Conservation (phyloP, 225 moss, liverwort and hornwort genomes). For the Ulota crispa region DNA sequence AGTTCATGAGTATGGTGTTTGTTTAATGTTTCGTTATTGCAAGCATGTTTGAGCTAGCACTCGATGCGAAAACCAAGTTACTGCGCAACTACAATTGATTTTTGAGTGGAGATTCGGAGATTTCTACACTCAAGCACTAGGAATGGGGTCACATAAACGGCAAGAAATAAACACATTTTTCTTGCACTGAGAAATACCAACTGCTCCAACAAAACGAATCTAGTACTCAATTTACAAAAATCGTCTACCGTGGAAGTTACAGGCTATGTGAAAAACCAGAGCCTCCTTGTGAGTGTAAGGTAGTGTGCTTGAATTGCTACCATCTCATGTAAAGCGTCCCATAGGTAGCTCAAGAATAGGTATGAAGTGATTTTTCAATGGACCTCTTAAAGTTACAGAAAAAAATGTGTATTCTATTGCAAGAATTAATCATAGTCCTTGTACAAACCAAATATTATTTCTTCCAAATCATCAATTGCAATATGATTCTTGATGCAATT, state of each 20-base stretch:
- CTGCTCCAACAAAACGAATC: neutral
- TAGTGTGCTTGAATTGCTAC: too few relatives aligned
- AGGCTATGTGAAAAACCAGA: neutral
- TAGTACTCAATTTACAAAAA: neutral
- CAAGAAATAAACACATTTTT: neutral
- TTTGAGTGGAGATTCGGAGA: neutral
- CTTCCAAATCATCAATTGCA: too few relatives aligned
- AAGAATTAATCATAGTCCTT: too few relatives aligned
- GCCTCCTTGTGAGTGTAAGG: too few relatives aligned
- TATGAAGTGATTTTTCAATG: too few relatives aligned
- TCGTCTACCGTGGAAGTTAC: neutral
- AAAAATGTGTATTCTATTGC: too few relatives aligned
- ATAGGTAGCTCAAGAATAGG: too few relatives aligned
- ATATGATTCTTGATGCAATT: too few relatives aligned
- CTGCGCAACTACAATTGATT: neutral
- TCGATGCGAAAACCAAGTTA: neutral
- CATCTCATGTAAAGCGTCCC: too few relatives aligned
- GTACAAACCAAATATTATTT: too few relatives aligned
- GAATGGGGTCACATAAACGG: neutral
- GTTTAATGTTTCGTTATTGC: neutral
- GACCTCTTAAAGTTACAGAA: too few relatives aligned
- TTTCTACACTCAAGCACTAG: conserved; percentile 11
- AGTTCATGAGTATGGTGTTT: too few relatives aligned
- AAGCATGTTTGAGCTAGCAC: neutral
- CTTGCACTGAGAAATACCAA: neutral